phyloP scores from a whole-genome alignment of 2,329 filamentous ascomycete genomes.

The Dendryphion nanum region DNA sequence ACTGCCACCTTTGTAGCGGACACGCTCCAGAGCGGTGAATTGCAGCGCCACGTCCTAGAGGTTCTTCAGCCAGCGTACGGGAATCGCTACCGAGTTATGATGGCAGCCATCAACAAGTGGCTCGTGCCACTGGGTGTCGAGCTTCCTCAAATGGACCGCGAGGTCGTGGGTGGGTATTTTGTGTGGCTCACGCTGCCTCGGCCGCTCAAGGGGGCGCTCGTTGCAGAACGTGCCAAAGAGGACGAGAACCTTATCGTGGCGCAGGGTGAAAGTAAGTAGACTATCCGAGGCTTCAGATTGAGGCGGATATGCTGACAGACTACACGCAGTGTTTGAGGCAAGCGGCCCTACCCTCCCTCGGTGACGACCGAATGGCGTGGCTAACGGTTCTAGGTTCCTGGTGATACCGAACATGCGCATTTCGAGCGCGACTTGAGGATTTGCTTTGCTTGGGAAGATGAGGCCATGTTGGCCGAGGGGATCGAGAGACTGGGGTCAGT shows the following conservation, averaged over 20 bases:
- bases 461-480: conserved; percentile 64
- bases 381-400: conserved; percentile 38
- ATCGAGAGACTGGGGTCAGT: conserved; percentile 61
- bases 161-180: conserved; percentile 77
- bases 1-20: conserved; percentile 57
- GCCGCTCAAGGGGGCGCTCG: conserved; percentile 51
- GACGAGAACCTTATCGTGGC: conserved; percentile 69
- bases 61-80: conserved; percentile 58
- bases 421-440: conserved; percentile 55
- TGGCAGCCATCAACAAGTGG: conserved; percentile 57
- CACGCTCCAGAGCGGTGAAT: conserved; percentile 51
- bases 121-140: conserved; percentile 64
- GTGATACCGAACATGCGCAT: conserved; percentile 46
- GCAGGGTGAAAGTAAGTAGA: conserved; percentile 26
- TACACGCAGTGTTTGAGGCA: conserved; percentile 68
- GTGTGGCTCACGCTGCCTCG: conserved; percentile 71
- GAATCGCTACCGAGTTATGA: conserved; percentile 54
- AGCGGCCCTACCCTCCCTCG: conserved; percentile 41
- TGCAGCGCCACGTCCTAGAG: conserved; percentile 54
- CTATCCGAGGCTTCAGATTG: neutral
- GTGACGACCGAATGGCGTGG: neutral
- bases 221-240: conserved; percentile 57
- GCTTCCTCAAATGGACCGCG: conserved; percentile 42
- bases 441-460: conserved; percentile 58
- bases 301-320: conserved; percentile 50